phyloP scores from a whole-genome alignment of 1,284 basidiomycete species.

The Farysia itapuensis region DNA sequence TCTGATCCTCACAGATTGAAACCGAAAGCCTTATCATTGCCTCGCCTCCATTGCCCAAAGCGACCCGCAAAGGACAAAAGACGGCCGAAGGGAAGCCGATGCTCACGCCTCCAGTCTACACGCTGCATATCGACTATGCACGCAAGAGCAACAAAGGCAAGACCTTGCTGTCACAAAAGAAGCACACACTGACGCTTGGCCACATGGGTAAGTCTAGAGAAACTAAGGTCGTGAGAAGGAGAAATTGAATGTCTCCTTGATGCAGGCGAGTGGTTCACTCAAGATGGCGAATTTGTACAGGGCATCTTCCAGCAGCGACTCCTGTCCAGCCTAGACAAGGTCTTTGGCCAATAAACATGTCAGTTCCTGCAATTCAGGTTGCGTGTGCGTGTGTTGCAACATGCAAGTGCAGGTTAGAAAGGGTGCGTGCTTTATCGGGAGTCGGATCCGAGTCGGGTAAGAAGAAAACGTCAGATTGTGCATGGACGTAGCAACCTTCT shows the following conservation, averaged over 20 bases:
- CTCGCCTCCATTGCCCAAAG: conserved; percentile 36
- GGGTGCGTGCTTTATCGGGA: too few relatives aligned
- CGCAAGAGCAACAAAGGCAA: conserved; percentile 38
- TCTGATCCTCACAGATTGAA: conserved; percentile 19
- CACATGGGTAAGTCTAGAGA: conserved; percentile 40
- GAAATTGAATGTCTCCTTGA: neutral
- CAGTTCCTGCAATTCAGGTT: too few relatives aligned
- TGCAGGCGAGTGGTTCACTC: conserved; percentile 57
- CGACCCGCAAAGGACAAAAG: conserved; percentile 12
- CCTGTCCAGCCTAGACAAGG: conserved; percentile 40
- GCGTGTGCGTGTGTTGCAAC: too few relatives aligned
- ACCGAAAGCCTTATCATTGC: conserved; percentile 42
- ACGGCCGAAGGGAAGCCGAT: conserved; percentile 25
- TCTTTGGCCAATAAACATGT: conserved; percentile 36
- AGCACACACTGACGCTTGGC: conserved; percentile 38
- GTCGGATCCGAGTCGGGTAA: too few relatives aligned
- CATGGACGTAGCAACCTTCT: too few relatives aligned
- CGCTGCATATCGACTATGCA: conserved; percentile 40
- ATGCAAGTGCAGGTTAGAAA: too few relatives aligned
- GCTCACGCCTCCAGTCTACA: conserved; percentile 48
- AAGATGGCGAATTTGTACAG: conserved; percentile 54
- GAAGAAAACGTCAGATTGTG: too few relatives aligned
- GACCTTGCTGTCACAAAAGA: conserved; percentile 25
- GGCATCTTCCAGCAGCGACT: conserved; percentile 44
- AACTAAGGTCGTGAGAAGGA: neutral